Evolutionary conservation across 129 eudicot genomes (phyloP), one percentile per base, ranked within the genome.

Genomic region (Kitagawia praeruptora): DNA sequence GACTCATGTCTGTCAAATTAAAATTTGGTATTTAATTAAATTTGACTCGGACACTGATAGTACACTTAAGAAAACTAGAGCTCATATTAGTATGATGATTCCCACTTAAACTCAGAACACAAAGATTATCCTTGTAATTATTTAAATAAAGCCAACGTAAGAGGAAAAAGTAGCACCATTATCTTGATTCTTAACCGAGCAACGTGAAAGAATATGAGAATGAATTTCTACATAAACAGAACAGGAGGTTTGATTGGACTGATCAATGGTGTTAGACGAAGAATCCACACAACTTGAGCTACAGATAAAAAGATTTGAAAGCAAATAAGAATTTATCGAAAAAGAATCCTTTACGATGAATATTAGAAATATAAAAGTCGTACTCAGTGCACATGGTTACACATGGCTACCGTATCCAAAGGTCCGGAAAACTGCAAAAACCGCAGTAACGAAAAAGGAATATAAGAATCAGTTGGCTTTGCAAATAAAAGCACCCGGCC

Each of bases 271-370:
- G 69, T 61, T 61, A 25, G 16, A 61, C 14, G 69, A 61, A 61
- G 69, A 61, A 61, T 61, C 69, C 37, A 61, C 15, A 8, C 69
- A 61, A 61, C 34, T 61, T 61, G 69, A 61, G 69, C 69, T 61
- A 61, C 69, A n/a, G 69, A 61, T 61, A 61, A 61, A 61, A 61
- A 61, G 37, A 25, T 61, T 61, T 61, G 69, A 61, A 61, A 61
- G 69, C 37, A 61, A 61, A n/a, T 25, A 61, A 0, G 69, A 61
- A 61, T 61, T 61, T 61, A 0, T 21, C 0, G 37, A 61, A 4
- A n/a, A 61, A 61, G 69, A 61, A 61, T 61, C 69, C 69, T 61
- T 61, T 23, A 61, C 34, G n/a, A 61, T 61, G 69, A 61, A 61
- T 3, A 25, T 61, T 25, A n/a, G 69, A n/a, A 2, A 61, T 8